Base-by-base conservation (phyloP, 768 basidiomycete genomes). In the Lactifluus subvellereus region DNA sequence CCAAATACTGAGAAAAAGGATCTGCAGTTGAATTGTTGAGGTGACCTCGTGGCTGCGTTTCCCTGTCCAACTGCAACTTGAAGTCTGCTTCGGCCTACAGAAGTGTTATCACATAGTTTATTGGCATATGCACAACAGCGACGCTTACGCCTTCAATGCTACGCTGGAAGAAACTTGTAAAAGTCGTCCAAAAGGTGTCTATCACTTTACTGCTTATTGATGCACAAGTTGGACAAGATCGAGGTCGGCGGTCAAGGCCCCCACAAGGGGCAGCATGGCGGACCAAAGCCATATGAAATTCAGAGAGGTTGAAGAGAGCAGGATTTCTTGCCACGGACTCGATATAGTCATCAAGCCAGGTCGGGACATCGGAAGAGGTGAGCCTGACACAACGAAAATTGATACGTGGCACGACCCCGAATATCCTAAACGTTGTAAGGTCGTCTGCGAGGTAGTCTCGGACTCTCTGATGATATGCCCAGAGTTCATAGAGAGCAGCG, bases 291-390 rank as follows among this genome's bases (percentile, higher is more conserved):
- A 45, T 51, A 33, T 57, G 61, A 22, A 62, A 57, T 18, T 62
- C 49, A n/a, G 61, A 42, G 3, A 51, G 49, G 33, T 43, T 32
- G 42, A 62, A 62, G 16, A 33, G 33, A 27, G 48, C 61, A 4
- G 54, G 54, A 3, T 33, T 16, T 22, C 1, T 22, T 27, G 54
- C 16, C 18, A 62, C 11, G 2, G 49, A 56, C 3, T 57, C 20
- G 49, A 62, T 42, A 16, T 62, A 62, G 32, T 43, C 40, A 4
- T 32, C 32, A 40, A 62, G 61, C 61, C 61, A 62, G 3, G 18
- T 11, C 1, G 61, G 61, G 16, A 62, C 54, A 20, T 40, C 53
- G 27, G 27, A 49, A 14, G 45, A 30, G 5, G 35, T 54, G n/a
- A 61, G 53, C 18, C 33, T 54, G 27, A 47, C 30, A 35, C 60